phyloP scores from a whole-genome alignment of 352 stramenopile genomes.

The Phytophthora pini region DNA sequence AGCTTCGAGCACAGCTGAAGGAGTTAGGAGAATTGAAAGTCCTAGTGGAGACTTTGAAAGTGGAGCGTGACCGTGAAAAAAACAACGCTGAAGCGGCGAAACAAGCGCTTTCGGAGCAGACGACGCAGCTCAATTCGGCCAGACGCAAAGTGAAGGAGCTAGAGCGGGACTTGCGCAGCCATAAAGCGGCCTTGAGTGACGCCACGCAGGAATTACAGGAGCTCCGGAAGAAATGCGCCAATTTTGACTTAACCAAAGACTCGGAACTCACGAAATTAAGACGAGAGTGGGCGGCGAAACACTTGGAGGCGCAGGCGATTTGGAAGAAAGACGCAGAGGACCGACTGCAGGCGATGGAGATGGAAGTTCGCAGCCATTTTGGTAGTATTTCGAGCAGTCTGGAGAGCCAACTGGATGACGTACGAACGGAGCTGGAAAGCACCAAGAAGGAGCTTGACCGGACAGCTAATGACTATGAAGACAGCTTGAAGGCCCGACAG shows the following conservation, averaged over 20 bases:
- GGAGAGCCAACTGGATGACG: conserved; percentile 70
- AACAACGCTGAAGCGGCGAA: conserved; percentile 76
- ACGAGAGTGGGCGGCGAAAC: conserved; percentile 82
- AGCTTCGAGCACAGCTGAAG: conserved; percentile 74
- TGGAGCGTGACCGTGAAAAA: conserved; percentile 66
- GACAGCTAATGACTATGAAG: conserved; percentile 83
- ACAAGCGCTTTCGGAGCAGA: conserved; percentile 73
- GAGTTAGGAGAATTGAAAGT: conserved; percentile 71
- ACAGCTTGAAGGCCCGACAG: conserved; percentile 77
- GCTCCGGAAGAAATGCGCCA: conserved; percentile 71
- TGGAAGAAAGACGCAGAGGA: conserved; percentile 87
- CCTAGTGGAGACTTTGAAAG: conserved; percentile 54
- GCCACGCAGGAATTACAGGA: conserved; percentile 72
- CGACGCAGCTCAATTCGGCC: conserved; percentile 69
- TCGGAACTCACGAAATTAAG: conserved; percentile 71
- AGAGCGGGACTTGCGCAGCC: conserved; percentile 68
- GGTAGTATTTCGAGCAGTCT: conserved; percentile 57
- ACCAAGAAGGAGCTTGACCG: conserved; percentile 81
- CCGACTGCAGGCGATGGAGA: conserved; percentile 69
- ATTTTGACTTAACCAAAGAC: conserved; percentile 78
- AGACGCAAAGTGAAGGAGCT: conserved; percentile 75
- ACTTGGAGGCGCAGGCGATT: conserved; percentile 71
- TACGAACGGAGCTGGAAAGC: conserved; percentile 63
- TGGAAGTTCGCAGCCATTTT: conserved; percentile 79
- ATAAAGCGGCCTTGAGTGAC: conserved; percentile 57